Conservation (phyloP, 208 protist species). For the Porcisia hertigi region DNA sequence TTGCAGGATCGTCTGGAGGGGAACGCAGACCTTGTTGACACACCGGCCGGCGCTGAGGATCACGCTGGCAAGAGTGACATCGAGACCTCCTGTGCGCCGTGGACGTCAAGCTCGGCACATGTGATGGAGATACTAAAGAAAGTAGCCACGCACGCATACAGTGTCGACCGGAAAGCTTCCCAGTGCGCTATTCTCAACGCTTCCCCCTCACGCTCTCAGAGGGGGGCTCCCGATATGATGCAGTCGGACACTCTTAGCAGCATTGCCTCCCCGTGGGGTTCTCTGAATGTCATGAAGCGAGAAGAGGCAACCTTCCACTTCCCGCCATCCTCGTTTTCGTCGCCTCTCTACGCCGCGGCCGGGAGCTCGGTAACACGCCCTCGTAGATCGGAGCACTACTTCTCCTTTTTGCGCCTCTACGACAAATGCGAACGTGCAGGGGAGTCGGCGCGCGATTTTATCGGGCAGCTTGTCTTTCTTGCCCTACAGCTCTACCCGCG, state of each 20-base stretch:
- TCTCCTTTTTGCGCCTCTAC: constrained; percentile 89
- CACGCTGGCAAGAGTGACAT: not conserved
- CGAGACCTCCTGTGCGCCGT: constrained; percentile 10
- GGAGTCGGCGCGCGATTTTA: constrained; percentile 47
- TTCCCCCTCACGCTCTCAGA: constrained; percentile 43
- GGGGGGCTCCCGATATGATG: constrained; percentile 23
- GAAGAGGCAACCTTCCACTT: constrained; percentile 9
- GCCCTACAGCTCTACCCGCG: constrained; percentile 74
- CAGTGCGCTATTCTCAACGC: constrained; percentile 84
- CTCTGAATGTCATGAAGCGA: constrained; percentile 20
- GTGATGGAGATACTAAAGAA: constrained; percentile 78
- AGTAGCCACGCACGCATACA: constrained; percentile 68
- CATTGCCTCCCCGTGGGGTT: constrained; percentile 22
- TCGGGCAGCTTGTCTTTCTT: constrained; percentile 77
- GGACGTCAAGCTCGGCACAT: constrained; percentile 35
- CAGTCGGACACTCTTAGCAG: constrained; percentile 28
- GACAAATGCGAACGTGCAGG: constrained; percentile 74
- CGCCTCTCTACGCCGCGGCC: constrained; percentile 10
- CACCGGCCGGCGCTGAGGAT: constrained; percentile 7
- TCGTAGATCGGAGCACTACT: constrained; percentile 78
- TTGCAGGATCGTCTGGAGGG: constrained; percentile 73
- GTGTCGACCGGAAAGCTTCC: constrained; percentile 82
- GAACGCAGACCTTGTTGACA: constrained; percentile 39
- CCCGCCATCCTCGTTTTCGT: constrained; percentile 8
- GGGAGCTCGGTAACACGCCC: constrained; percentile 5